A percentile compares a stretch with the other conserved stretches of the same genome.
phyloP scores from a whole-genome alignment of 495 filamentous ascomycete species.

The Astrothelium subdiscretum region DNA sequence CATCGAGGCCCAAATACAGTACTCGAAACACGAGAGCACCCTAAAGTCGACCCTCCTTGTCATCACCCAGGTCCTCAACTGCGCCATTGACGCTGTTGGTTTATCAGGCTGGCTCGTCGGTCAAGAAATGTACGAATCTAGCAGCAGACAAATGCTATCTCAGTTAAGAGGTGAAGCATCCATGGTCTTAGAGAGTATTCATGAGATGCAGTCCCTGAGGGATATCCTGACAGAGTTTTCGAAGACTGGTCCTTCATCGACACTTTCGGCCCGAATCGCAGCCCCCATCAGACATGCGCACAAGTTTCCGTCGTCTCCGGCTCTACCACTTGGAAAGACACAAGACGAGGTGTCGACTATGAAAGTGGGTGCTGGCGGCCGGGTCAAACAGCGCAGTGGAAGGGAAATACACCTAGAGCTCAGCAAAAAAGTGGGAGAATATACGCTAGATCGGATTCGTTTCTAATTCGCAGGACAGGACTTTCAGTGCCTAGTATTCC shows the following conservation, averaged over 20 bases:
- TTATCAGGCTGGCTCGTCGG: constrained; percentile 68
- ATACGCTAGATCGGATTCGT: neutral
- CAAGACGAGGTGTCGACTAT: neutral
- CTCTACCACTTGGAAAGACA: neutral
- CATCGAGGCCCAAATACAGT: constrained; percentile 16
- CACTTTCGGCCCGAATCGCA: neutral
- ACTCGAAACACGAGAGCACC: constrained; percentile 27
- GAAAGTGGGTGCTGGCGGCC: neutral
- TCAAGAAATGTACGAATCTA: neutral
- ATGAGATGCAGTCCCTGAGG: neutral
- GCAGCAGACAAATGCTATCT: neutral
- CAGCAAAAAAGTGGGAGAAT: neutral
- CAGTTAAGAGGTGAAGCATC: neutral
- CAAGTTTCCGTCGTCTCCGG: neutral
- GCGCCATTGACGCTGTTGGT: constrained; percentile 75
- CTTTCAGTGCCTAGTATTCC: no score
- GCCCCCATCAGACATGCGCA: neutral
- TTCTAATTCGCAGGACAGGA: no score
- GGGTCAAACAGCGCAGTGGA: neutral
- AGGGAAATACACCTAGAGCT: neutral
- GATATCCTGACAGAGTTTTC: neutral
- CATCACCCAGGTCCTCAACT: constrained; percentile 57
- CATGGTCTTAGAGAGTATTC: neutral
- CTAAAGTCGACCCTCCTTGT: constrained; percentile 34
- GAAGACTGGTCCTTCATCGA: neutral